Evolutionary conservation across 2,329 filamentous ascomycete genomes (phyloP).

Genomic region (Monilinia fructicola): DNA sequence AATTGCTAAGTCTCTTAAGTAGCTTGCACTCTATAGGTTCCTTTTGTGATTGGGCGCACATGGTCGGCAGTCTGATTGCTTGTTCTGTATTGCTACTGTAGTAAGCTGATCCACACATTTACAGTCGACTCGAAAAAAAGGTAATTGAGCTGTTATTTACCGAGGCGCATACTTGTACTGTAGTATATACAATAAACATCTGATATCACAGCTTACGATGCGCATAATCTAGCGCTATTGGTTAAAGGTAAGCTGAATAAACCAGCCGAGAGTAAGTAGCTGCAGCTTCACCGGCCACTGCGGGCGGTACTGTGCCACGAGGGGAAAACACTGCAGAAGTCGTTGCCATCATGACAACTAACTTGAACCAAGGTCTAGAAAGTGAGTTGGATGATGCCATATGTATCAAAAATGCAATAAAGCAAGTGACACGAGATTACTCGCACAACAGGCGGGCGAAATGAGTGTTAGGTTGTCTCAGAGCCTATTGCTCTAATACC

Average conservation of each 20-base stretch:
- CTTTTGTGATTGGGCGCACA: neutral
- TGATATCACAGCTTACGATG: neutral
- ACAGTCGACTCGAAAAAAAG: neutral
- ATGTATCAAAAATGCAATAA: conserved; percentile 20
- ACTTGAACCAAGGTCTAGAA: too few species aligned
- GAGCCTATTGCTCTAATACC: neutral
- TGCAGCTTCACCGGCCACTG: conserved; percentile 13
- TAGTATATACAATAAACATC: neutral
- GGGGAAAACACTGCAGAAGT: conserved; percentile 8
- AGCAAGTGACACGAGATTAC: conserved; percentile 19
- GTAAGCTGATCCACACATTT: neutral
- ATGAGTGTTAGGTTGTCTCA: conserved; percentile 22
- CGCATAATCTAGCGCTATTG: neutral
- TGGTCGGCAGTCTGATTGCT: neutral
- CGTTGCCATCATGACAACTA: conserved; percentile 18
- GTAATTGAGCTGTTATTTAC: neutral
- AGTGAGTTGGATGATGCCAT: conserved; percentile 12
- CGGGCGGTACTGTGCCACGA: conserved; percentile 11
- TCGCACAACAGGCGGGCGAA: conserved; percentile 22
- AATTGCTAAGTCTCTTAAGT: neutral
- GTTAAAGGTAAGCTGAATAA: conserved; percentile 2
- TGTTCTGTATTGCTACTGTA: neutral
- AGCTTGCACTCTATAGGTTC: neutral
- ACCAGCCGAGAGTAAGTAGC: neutral
- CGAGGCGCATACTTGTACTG: too few species aligned